These are phyloP conservation scores for Populus euphratica DNA, from an alignment of 345 rosid species.

Conservation along the genomic window DNA sequence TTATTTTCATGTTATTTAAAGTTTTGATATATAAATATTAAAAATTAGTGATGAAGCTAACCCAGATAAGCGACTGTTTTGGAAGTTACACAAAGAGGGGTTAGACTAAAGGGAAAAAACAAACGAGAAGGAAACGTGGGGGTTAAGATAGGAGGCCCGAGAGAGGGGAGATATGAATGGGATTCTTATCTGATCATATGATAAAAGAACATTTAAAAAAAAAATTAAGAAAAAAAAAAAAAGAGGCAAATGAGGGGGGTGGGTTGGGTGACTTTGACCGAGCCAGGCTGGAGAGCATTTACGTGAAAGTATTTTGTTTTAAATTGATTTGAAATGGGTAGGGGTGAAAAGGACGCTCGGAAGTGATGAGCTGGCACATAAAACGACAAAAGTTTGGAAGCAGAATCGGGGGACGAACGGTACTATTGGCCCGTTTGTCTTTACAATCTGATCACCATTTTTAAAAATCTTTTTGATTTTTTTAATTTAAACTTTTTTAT, in stretches of 20 bases:
- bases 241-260: not conserved
- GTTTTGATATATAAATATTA: not conserved
- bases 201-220: not conserved
- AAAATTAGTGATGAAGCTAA: no score
- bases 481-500: no score
- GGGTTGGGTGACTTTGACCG: slow-evolving; percentile 30
- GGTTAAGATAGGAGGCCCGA: not conserved
- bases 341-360: slow-evolving; percentile 34
- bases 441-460: no score
- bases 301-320: not conserved
- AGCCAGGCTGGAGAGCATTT: slow-evolving; percentile 59
- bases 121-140: slow-evolving; percentile 4
- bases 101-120: not conserved
- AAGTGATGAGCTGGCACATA: slow-evolving; percentile 38
- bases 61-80: slow-evolving; percentile 21
- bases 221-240: not conserved
- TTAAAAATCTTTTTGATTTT: no score
- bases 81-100: slow-evolving; percentile 20
- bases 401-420: slow-evolving; percentile 39
- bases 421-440: slow-evolving; percentile 1
- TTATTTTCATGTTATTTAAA: no score
- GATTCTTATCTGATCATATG: slow-evolving; percentile 15
- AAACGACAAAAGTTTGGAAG: slow-evolving; percentile 49
- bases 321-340: not conserved
- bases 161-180: not conserved